Base-by-base conservation (phyloP, 768 basidiomycete genomes). In the Naganishia randhawae region DNA sequence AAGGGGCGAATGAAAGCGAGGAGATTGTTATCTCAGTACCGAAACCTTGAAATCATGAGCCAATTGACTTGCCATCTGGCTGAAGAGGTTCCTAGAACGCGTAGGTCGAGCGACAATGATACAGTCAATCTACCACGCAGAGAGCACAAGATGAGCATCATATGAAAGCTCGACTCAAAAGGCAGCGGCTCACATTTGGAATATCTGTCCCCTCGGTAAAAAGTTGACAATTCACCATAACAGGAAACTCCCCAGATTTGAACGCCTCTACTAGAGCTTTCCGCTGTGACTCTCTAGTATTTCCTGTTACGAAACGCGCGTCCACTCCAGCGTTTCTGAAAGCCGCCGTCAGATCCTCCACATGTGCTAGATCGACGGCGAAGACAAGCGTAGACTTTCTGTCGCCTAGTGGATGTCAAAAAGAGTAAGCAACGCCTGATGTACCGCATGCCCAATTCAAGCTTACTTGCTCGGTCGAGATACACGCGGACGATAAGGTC, bases 181-280 rank as follows among this genome's bases (percentile, higher is more conserved):
- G 45, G 1, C 19, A 1, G 19, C n/a, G 1, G 25, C 57, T 33
- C 37, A 61, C 57, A 69, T 90, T 91, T 2, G 94, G 94, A 62
- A 97, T 91, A 81, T 98, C 94, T 22, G 92, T 86, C 3, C 93
- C 93, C 82, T 96, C 93, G 0, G 92, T 95, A 71, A 96, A 82
- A 54, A 96, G 52, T 66, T 68, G 88, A 74, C 93, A 97, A 74
- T 97, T 97, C 52, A 97, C 80, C 31, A 98, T 82, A 1, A 98
- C 90, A 13, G 92, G 91, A 74, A 87, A 96, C 62, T 84, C 76
- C 8, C 90, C 89, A 8, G 82, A 81, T 74, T 84, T 86, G 79
- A 97, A 98, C 1, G 82, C 83, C 4, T 82, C 76, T 4, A 97
- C 80, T 1, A 92, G 81, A 2, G 83, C 82, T 70, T 84, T 85